Percentiles rank a stretch among this genome's conserved stretches.
Conservation (phyloP, 148 eudicot species). For the Vaccinium corymbosum region DNA sequence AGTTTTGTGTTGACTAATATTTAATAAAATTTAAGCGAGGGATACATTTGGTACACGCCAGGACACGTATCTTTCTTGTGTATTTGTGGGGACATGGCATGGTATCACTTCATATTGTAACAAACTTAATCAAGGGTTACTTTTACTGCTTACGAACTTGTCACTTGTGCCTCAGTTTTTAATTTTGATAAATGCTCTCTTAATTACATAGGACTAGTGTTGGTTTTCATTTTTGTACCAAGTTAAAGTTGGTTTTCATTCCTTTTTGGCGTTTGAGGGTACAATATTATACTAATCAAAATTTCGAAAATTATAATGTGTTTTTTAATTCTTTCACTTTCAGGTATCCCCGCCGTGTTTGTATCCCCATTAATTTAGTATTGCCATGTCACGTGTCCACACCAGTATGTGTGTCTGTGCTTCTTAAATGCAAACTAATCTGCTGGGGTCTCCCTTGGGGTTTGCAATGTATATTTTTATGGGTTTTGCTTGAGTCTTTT, state of each 20-base stretch:
- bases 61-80: background rate
- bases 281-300: too few species aligned
- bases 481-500: background rate
- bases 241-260: background rate
- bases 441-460: background rate
- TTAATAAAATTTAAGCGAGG: background rate
- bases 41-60: background rate
- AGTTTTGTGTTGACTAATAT: background rate
- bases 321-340: background rate
- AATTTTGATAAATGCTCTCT: background rate
- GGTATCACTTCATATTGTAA: background rate
- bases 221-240: background rate
- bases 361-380: background rate
- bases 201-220: background rate
- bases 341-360: background rate
- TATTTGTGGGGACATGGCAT: background rate
- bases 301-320: background rate
- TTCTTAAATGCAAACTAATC: background rate
- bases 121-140: background rate
- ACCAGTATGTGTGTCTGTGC: background rate
- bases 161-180: background rate
- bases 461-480: background rate
- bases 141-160: background rate
- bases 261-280: background rate
- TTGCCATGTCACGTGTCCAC: background rate